Evolutionary conservation across 1,139 yeast species (phyloP).

Genomic region (Kazachstania sp.): DNA sequence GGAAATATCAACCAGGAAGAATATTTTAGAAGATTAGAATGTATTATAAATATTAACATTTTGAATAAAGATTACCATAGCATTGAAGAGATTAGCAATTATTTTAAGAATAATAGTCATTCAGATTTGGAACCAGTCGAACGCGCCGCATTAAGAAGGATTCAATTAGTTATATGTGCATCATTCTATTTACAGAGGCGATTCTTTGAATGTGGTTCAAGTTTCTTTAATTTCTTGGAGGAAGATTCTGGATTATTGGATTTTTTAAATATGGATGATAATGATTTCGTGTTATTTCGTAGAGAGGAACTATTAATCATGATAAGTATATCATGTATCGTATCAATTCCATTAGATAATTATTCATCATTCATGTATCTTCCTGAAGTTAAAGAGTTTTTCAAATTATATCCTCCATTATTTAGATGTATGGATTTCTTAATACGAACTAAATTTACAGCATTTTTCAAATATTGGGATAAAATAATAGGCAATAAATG

Average conservation of each 20-base stretch:
- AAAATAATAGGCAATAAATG: conserved; percentile 12
- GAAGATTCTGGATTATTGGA: conserved; percentile 12
- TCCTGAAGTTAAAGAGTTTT: conserved; percentile 12
- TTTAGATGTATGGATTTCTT: conserved; percentile 16
- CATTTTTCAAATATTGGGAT: conserved; percentile 22
- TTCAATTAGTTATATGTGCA: conserved; percentile 15
- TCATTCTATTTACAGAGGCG: conserved; percentile 19
- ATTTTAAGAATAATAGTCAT: conserved; percentile 9
- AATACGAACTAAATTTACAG: conserved; percentile 18
- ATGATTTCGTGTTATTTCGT: conserved; percentile 3
- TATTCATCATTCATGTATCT: conserved; percentile 19
- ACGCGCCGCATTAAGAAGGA: conserved; percentile 12
- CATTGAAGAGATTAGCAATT: conserved; percentile 21
- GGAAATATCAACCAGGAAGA: conserved; percentile 2
- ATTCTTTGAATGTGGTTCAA: conserved; percentile 18
- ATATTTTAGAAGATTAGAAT: conserved; percentile 15
- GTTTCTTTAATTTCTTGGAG: conserved; percentile 15
- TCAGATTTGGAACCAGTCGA: conserved; percentile 7
- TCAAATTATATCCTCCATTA: conserved; percentile 11
- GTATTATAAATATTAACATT: conserved; percentile 13
- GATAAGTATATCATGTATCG: conserved; percentile 19
- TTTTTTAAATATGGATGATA: background rate
- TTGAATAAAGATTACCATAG: conserved; percentile 16
- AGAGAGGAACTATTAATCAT: conserved; percentile 18
- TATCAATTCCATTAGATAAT: conserved; percentile 24